Evolutionary conservation across 2,329 filamentous ascomycete species (phyloP), one percentile per base, ranked within the genome.

Genomic region (Colletotrichum sublineola): DNA sequence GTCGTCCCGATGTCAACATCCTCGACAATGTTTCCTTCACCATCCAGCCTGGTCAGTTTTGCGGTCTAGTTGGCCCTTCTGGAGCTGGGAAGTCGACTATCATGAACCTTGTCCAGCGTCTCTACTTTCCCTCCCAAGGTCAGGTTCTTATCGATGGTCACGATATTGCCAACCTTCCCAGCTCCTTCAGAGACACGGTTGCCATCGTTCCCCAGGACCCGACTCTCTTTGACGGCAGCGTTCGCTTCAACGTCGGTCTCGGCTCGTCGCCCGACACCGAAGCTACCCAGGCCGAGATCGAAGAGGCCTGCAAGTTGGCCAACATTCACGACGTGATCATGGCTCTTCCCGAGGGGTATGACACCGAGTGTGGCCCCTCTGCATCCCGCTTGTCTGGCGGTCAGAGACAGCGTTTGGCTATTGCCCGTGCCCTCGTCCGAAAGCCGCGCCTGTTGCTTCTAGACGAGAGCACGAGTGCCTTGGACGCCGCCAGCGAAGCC

Each of bases 401-500:
- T 0, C 94, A 97, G 79, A 89, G 91, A 20, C 94, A 97, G 80
- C 88, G 94, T 1, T 82, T 97, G 18, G 91, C 91, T 0, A 95
- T 97, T 77, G 94, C 94, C 0, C 87, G 94, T 33, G 93, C 94
- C 0, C 84, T 96, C 3, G 87, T 95, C 3, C 88, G 94, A 0
- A 87, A 89, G 73, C 94, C 94, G 0, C 87, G 91, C 58, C 85
- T 97, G 1, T 81, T 97, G 24, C 88, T 97, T 50, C 85, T 97
- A 0, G 94, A 97, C 77, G 94, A 97, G 84, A 93, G 93, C 40
- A 97, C 94, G 0, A 93, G 90, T 53, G 92, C 92, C 4, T 85
- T 97, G 3, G 94, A 97, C 77, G 88, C 89, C 0, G 91, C 91
- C 77, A 92, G 89, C 62, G 92, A 94, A 63, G 84, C 85, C 7